These are phyloP conservation scores for Penicillium roqueforti DNA, from an alignment of 495 filamentous ascomycete species.

Conservation along the genomic window DNA sequence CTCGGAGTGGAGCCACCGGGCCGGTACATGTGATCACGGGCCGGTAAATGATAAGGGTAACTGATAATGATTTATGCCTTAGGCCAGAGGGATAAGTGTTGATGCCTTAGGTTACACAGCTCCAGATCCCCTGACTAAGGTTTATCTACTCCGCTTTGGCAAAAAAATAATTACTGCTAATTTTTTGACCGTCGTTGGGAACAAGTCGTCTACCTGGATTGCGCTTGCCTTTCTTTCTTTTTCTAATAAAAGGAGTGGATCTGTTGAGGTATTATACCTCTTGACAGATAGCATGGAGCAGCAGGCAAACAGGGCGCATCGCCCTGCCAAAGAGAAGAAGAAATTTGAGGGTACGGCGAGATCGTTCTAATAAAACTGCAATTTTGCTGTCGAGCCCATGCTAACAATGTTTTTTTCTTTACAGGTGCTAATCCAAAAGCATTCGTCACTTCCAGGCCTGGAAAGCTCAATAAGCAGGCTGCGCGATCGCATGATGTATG, in stretches of 20 bases:
- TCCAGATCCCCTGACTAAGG: not conserved
- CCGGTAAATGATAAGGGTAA: too few relatives aligned
- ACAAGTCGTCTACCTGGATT: constrained; percentile 6
- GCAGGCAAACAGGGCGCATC: constrained; percentile 81
- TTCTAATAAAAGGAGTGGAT: constrained; percentile 20
- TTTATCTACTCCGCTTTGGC: constrained; percentile 5
- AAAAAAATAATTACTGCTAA: constrained; percentile 11
- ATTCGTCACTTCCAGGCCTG: constrained; percentile 81
- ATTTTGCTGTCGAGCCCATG: constrained; percentile 3
- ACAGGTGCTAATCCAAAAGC: constrained; percentile 84
- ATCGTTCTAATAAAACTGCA: constrained; percentile 13
- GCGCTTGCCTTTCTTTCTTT: constrained; percentile 12
- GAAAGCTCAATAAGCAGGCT: constrained; percentile 76
- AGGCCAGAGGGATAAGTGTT: not conserved
- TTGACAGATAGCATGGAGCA: constrained; percentile 59
- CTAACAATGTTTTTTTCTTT: constrained; percentile 13
- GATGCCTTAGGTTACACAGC: not conserved
- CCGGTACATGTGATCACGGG: too few relatives aligned
- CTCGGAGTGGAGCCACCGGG: not conserved
- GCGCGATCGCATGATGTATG: constrained; percentile 87
- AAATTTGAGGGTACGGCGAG: constrained; percentile 52
- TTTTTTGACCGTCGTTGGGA: constrained; percentile 27
- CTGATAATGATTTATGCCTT: not conserved
- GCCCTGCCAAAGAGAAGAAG: constrained; percentile 89
- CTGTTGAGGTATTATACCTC: constrained; percentile 34